Conservation (phyloP, 805 yeast species). For the Henningerozyma blattae region DNA sequence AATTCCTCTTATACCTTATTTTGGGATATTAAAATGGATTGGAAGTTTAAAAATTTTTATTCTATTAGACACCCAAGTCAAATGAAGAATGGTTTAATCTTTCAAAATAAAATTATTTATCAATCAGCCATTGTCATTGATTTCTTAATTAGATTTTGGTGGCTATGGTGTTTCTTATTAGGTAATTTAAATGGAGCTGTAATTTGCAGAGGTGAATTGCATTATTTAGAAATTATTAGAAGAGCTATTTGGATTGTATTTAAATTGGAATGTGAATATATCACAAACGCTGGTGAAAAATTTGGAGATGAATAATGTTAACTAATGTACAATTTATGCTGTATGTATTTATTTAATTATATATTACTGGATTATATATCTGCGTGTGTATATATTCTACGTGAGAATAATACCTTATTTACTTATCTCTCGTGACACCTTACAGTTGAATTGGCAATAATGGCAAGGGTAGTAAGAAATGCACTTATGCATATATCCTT, state of each 20-base stretch:
- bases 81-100: neutral
- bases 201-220: conserved; percentile 38
- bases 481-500: too few relatives aligned
- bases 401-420: too few relatives aligned
- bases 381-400: too few relatives aligned
- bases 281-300: conserved; percentile 1
- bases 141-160: conserved; percentile 56
- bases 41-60: conserved; percentile 44
- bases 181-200: neutral
- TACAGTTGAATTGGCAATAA: too few relatives aligned
- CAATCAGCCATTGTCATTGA: conserved; percentile 48
- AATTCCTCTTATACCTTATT: conserved; percentile 69
- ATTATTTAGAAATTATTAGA: conserved; percentile 64
- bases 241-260: conserved; percentile 86
- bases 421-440: too few relatives aligned
- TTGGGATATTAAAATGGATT: conserved; percentile 88
- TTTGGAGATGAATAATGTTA: neutral
- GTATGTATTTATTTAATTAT: too few relatives aligned
- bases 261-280: conserved; percentile 70
- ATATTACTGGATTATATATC: too few relatives aligned
- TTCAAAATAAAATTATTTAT: conserved; percentile 29
- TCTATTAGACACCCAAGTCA: neutral
- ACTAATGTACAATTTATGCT: too few relatives aligned
- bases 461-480: too few relatives aligned
- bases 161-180: conserved; percentile 47